A percentile compares a stretch with the other conserved stretches of the same genome.
These are phyloP conservation scores for Gloeostereum incarnatum DNA, from an alignment of 768 basidiomycete species.

Conservation along the genomic window DNA sequence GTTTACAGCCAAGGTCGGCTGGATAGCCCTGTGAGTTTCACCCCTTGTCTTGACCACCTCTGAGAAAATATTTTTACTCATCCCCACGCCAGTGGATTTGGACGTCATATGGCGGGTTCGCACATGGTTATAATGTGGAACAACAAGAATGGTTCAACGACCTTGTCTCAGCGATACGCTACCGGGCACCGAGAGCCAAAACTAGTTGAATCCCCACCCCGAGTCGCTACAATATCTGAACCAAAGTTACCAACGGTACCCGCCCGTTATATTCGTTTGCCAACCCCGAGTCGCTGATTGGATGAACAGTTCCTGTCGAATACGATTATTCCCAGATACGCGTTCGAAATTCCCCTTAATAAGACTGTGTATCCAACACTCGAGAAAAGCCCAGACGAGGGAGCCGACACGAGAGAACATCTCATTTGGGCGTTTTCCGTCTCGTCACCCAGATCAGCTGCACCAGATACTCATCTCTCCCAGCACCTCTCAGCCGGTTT, in stretches of 20 bases:
- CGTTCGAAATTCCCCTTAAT: conserved; percentile 34
- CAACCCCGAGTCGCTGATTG: background rate
- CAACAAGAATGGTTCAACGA: conserved; percentile 38
- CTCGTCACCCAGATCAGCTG: conserved; percentile 16
- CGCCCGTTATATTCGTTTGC: conserved; percentile 1
- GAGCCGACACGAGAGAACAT: conserved; percentile 15
- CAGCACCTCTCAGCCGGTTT: conserved; percentile 26
- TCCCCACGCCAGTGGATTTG: conserved; percentile 31
- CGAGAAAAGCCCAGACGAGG: too few relatives aligned
- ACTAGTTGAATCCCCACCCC: conserved; percentile 30
- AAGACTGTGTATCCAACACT: conserved; percentile 20
- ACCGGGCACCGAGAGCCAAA: conserved; percentile 36
- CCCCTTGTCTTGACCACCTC: background rate
- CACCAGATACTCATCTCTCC: conserved; percentile 18
- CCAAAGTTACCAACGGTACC: conserved; percentile 24
- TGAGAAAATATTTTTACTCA: conserved; percentile 7
- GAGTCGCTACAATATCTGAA: conserved; percentile 30
- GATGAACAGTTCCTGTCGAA: conserved; percentile 14
- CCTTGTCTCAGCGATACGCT: conserved; percentile 50
- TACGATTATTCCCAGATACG: conserved; percentile 17
- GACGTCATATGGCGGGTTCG: conserved; percentile 34
- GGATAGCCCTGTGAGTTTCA: conserved; percentile 40
- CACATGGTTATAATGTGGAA: conserved; percentile 52
- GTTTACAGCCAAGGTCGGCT: conserved; percentile 29
- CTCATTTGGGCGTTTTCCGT: conserved; percentile 31